phyloP scores from a whole-genome alignment of 1,139 yeast species.

The Saccharomyces hybrid region DNA sequence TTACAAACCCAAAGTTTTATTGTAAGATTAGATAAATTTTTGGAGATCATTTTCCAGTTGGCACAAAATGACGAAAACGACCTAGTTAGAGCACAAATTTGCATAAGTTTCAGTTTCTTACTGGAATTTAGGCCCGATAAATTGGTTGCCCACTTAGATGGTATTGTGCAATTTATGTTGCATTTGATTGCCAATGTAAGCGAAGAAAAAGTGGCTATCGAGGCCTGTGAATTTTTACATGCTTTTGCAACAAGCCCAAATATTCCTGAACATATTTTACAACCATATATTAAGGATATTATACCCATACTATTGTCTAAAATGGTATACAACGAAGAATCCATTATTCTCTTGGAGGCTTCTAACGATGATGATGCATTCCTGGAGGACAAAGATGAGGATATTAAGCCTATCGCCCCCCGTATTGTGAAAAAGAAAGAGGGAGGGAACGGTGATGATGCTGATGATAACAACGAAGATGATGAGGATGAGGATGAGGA shows the following conservation, averaged over 20 bases:
- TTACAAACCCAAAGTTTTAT: conserved; percentile 59
- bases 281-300: conserved; percentile 51
- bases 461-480: conserved; percentile 31
- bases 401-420: conserved; percentile 73
- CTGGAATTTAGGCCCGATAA: conserved; percentile 77
- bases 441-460: conserved; percentile 33
- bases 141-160: conserved; percentile 69
- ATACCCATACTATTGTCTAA: conserved; percentile 69
- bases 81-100: conserved; percentile 63
- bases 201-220: conserved; percentile 72
- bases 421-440: conserved; percentile 46
- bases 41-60: conserved; percentile 55
- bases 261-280: conserved; percentile 42
- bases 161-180: conserved; percentile 74
- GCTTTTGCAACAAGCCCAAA: conserved; percentile 61
- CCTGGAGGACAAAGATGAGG: conserved; percentile 76
- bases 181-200: conserved; percentile 57
- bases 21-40: conserved; percentile 57
- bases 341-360: conserved; percentile 58
- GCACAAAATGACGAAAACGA: conserved; percentile 50
- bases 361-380: conserved; percentile 59
- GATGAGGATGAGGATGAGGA: conserved; percentile 29
- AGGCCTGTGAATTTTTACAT: conserved; percentile 86
- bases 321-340: conserved; percentile 86
- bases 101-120: conserved; percentile 67